phyloP scores from a whole-genome alignment of 148 eudicot species.

The Chenopodium quinoa region DNA sequence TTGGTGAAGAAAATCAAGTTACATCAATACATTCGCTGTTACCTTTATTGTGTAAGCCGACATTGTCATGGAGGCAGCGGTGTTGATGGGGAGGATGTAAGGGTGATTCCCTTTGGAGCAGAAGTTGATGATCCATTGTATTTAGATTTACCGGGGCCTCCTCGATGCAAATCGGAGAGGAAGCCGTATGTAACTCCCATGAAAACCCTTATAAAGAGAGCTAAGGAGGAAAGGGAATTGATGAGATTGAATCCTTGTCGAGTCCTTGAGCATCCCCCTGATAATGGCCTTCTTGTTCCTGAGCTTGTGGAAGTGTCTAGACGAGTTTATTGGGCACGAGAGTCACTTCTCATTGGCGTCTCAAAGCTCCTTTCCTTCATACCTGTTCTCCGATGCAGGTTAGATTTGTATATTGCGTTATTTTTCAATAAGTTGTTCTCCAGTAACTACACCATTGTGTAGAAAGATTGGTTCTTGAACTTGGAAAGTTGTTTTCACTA shows the following conservation, averaged over 20 bases:
- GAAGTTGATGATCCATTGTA: slow-evolving; percentile 44
- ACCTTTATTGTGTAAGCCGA: slow-evolving; percentile 3
- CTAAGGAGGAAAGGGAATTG: slow-evolving; percentile 49
- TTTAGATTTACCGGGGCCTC: slow-evolving; percentile 44
- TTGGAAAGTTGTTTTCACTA: too few relatives aligned
- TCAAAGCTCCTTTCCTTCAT: slow-evolving; percentile 40
- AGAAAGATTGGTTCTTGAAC: background rate
- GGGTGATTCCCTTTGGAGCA: slow-evolving; percentile 29
- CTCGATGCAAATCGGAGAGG: slow-evolving; percentile 45
- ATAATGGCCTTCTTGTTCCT: slow-evolving; percentile 59
- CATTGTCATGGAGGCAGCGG: slow-evolving; percentile 12
- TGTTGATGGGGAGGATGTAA: slow-evolving; percentile 7
- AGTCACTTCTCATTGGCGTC: slow-evolving; percentile 42
- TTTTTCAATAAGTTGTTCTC: background rate
- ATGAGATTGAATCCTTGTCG: slow-evolving; percentile 50
- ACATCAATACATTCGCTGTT: background rate
- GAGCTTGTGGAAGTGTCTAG: slow-evolving; percentile 51
- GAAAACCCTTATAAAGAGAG: slow-evolving; percentile 49
- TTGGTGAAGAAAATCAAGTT: slow-evolving; percentile 15
- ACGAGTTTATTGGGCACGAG: slow-evolving; percentile 48
- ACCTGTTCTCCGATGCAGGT: slow-evolving; percentile 57
- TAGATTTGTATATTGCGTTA: background rate
- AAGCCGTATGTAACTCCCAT: slow-evolving; percentile 68
- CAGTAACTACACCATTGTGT: background rate
- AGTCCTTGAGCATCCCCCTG: slow-evolving; percentile 54